Conservation (phyloP, 352 stramenopile genomes). For the Globisporangium nodosum region DNA sequence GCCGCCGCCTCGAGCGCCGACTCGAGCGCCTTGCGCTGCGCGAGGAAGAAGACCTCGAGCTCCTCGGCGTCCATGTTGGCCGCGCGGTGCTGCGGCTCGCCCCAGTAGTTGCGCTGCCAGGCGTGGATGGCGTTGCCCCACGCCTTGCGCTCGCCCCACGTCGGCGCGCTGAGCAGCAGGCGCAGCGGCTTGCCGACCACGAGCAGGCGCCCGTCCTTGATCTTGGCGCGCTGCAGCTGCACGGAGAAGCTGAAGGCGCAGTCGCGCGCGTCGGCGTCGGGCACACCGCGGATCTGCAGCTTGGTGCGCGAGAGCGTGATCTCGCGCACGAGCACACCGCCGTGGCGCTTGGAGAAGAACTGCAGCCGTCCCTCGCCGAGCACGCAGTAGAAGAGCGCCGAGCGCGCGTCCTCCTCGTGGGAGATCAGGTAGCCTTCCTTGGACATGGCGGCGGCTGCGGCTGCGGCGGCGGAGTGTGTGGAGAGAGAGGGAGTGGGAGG, state of each 20-base stretch:
- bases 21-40: slow-evolving; percentile 51
- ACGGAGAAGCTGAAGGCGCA: slow-evolving; percentile 79
- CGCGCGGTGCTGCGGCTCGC: slow-evolving; percentile 58
- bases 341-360: slow-evolving; percentile 63
- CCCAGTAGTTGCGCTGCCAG: slow-evolving; percentile 86
- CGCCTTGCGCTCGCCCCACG: slow-evolving; percentile 69
- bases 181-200: slow-evolving; percentile 49
- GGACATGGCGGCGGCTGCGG: slow-evolving; percentile 34
- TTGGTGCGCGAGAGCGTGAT: slow-evolving; percentile 64
- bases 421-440: slow-evolving; percentile 80
- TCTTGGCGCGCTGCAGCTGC: slow-evolving; percentile 59
- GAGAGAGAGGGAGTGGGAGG: background rate
- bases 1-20: slow-evolving; percentile 30
- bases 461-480: too few relatives aligned
- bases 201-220: slow-evolving; percentile 61
- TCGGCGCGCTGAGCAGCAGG: slow-evolving; percentile 63
- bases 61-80: slow-evolving; percentile 46
- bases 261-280: slow-evolving; percentile 58
- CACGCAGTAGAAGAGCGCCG: slow-evolving; percentile 76
- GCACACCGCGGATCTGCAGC: slow-evolving; percentile 73
- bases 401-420: slow-evolving; percentile 61
- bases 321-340: slow-evolving; percentile 58
- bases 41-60: slow-evolving; percentile 69
- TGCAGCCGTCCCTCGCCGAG: slow-evolving; percentile 67
- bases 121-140: slow-evolving; percentile 86